Base-by-base conservation (phyloP, 768 basidiomycete genomes). In the Pleurotus tuoliensis region DNA sequence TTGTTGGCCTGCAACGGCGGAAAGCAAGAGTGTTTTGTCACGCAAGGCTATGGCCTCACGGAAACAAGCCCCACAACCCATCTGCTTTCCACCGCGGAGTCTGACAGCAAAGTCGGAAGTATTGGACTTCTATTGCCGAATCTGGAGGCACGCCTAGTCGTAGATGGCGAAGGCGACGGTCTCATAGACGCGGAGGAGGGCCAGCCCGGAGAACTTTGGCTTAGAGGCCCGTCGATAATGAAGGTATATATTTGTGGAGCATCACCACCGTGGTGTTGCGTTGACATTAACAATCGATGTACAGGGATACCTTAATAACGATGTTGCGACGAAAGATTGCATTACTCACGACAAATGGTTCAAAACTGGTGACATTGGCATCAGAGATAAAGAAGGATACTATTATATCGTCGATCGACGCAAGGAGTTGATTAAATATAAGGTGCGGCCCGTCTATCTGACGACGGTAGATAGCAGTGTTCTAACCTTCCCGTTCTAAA, bases 291-390 rank as follows among this genome's bases (percentile, higher is more conserved):
- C n/a, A n/a, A 24, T 25, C 24, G 4, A 25, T 25, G 24, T 34
- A 2, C 54, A 86, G 84, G 90, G 92, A 8, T 94, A 94, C 63
- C 69, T 88, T 59, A 85, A 84, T 62, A 91, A 94, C 58, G 71
- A 75, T 2, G 71, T 73, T 27, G 91, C 92, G 3, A 95, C 92
- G 1, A 71, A 73, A 20, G 78, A 83, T 12, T 70, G 85, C 5
- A 86, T 95, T 61, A 90, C 87, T 0, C 68, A 69, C 0, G 87
- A 91, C 48, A 79, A 83, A 3, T 97, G 91, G 91, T 86, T 93
- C 74, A 92, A 88, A 76, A 94, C 93, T 0, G 92, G 94, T 1
- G 94, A 96, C 67, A 81, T 95, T 49, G 88, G 81, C 1, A 67
- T 78, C 15, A 71, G 82, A 11, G 88, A 92, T 58, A 56, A 68